A percentile compares a stretch with the other conserved stretches of the same genome.
Conservation (phyloP, 192 early-diverging fungal genomes). For the Coemansia sp. region DNA sequence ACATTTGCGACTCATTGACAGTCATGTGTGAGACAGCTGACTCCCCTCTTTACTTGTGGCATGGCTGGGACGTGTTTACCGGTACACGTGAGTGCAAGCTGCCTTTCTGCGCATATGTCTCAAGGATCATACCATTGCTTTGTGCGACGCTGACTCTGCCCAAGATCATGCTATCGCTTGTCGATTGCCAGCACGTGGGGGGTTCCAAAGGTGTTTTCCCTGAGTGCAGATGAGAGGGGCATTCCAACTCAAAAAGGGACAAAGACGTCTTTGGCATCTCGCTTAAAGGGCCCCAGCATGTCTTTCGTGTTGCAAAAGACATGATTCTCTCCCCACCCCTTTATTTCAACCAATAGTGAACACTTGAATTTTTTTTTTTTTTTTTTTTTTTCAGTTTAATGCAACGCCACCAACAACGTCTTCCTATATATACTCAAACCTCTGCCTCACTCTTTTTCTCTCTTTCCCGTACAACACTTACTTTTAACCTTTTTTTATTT, state of each 20-base stretch:
- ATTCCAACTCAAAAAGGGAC: constrained; percentile 1
- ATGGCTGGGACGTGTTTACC: background rate
- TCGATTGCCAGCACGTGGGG: background rate
- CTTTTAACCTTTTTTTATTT: background rate
- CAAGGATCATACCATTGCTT: background rate
- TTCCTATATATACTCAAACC: background rate
- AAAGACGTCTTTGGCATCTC: background rate
- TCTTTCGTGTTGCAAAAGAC: background rate
- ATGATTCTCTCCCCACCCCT: background rate
- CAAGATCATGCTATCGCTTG: background rate
- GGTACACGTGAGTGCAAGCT: background rate
- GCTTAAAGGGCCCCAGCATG: constrained; percentile 2
- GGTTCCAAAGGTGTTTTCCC: no score
- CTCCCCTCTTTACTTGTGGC: background rate
- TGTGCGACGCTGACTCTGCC: background rate
- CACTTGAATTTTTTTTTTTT: no score
- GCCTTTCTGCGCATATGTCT: background rate
- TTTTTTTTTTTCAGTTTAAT: no score
- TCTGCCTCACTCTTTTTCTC: background rate
- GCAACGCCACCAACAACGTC: constrained; percentile 4
- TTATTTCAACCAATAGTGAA: background rate
- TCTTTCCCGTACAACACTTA: background rate
- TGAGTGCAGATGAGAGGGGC: background rate
- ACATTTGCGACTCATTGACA: background rate
- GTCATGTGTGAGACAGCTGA: background rate